Percentiles rank a stretch among this genome's conserved stretches.
Conservation (phyloP, 2,329 filamentous ascomycete genomes). For the Parasarocladium wereldwijsianum region DNA sequence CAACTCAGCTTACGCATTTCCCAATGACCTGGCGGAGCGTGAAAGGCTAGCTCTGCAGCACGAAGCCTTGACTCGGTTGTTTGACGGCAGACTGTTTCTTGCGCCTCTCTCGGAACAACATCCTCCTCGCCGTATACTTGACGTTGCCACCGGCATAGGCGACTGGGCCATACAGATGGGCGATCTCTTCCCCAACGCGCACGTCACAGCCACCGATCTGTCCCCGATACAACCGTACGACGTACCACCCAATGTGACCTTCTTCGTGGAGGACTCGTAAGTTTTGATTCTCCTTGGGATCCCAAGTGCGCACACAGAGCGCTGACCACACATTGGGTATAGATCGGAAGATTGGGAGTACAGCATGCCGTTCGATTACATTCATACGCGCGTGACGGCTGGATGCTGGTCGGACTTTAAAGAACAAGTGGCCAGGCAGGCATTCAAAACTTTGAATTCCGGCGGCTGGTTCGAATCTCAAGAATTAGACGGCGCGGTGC, state of each 20-base stretch:
- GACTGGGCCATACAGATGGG: constrained; percentile 57
- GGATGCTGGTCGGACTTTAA: constrained; percentile 36
- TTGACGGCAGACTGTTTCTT: constrained; percentile 25
- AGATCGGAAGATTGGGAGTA: constrained; percentile 35
- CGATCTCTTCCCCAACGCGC: constrained; percentile 41
- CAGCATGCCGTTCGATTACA: constrained; percentile 39
- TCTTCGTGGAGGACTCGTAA: constrained; percentile 52
- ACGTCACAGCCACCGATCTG: constrained; percentile 49
- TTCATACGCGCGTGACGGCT: constrained; percentile 34
- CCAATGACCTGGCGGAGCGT: constrained; percentile 27
- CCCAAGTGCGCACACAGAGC: no score
- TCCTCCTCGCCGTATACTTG: constrained; percentile 17
- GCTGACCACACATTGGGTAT: no score
- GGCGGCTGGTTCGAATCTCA: constrained; percentile 42
- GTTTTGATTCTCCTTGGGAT: no score
- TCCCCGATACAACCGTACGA: constrained; percentile 51
- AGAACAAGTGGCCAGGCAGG: constrained; percentile 33
- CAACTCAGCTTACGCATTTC: constrained; percentile 26
- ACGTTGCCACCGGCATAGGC: constrained; percentile 30
- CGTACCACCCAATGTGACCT: constrained; percentile 60
- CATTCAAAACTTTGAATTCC: constrained; percentile 31
- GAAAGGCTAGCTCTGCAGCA: constrained; percentile 26
- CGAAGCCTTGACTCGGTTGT: constrained; percentile 20
- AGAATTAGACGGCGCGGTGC: constrained; percentile 23
- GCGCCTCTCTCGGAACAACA: constrained; percentile 22